Percentiles rank a stretch among this genome's conserved stretches.
phyloP scores from a whole-genome alignment of 306 rosid species.

The Acacia confusa region DNA sequence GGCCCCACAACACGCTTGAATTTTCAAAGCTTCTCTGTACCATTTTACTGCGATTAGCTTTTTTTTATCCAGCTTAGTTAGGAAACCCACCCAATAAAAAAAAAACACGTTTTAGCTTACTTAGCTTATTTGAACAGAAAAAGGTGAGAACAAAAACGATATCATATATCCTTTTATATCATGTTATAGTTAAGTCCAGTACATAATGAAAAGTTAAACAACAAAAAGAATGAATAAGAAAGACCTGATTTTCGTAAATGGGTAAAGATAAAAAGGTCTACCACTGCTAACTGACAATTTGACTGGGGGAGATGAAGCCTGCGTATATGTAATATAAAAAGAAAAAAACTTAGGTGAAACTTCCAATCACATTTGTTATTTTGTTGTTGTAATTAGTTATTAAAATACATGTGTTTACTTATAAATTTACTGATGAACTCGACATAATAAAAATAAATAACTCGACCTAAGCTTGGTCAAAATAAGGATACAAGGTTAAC shows the following conservation, averaged over 20 bases:
- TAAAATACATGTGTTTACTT: no score
- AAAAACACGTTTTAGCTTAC: neutral
- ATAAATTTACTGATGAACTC: no score
- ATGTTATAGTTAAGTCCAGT: conserved; percentile 17
- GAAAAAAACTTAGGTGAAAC: no score
- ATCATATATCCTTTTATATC: neutral
- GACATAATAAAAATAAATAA: no score
- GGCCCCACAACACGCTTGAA: neutral
- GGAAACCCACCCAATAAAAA: no score
- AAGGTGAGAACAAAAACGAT: neutral
- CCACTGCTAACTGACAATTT: neutral
- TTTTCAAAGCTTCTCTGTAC: neutral
- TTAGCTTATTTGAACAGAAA: neutral
- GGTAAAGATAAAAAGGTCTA: neutral
- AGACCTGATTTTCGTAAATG: neutral
- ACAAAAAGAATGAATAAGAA: neutral
- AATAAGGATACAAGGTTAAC: no score
- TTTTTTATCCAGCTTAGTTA: neutral
- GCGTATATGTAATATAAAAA: neutral
- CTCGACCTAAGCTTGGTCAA: no score
- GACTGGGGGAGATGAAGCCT: neutral
- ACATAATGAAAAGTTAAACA: neutral
- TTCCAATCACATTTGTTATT: no score
- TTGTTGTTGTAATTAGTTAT: no score
- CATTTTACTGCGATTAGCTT: neutral